These are phyloP conservation scores for Teratosphaeriaceae sp. DNA, from an alignment of 2,329 filamentous ascomycete genomes.

Conservation along the genomic window DNA sequence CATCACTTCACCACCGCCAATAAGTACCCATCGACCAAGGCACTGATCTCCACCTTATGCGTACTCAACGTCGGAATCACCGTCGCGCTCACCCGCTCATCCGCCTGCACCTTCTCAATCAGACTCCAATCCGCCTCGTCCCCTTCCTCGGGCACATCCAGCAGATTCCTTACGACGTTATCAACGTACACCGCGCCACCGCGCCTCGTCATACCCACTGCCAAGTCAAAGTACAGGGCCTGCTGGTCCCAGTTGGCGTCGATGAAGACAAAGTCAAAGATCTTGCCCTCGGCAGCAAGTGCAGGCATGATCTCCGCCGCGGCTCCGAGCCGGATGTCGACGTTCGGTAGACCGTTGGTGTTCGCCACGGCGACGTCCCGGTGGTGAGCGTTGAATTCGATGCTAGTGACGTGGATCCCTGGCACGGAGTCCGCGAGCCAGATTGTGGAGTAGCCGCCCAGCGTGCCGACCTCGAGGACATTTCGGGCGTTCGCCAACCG, in stretches of 20 bases:
- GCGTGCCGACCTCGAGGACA: constrained; percentile 50
- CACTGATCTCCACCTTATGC: constrained; percentile 9
- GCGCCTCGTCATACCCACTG: constrained; percentile 13
- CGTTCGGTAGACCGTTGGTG: constrained; percentile 11
- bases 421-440: constrained; percentile 42
- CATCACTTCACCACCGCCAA: constrained; percentile 14
- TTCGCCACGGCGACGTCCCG: constrained; percentile 36
- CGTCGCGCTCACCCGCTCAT: constrained; percentile 13
- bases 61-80: constrained; percentile 16
- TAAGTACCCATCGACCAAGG: constrained; percentile 15
- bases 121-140: constrained; percentile 8
- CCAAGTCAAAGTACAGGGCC: constrained; percentile 18
- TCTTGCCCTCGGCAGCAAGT: constrained; percentile 10
- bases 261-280: constrained; percentile 22
- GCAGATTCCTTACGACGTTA: constrained; percentile 18
- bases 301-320: constrained; percentile 16
- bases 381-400: constrained; percentile 45
- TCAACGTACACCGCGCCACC: constrained; percentile 18
- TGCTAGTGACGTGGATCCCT: constrained; percentile 40
- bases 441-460: constrained; percentile 50
- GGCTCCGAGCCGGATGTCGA: constrained; percentile 18
- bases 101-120: constrained; percentile 13
- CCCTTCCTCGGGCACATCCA: constrained; percentile 10
- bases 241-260: constrained; percentile 20
- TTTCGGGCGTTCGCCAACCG: constrained; percentile 14